A percentile compares a stretch with the other conserved stretches of the same genome.
Evolutionary conservation across 75 land plant species (phyloP).

Genomic region (Adiantum capillusveneris): DNA sequence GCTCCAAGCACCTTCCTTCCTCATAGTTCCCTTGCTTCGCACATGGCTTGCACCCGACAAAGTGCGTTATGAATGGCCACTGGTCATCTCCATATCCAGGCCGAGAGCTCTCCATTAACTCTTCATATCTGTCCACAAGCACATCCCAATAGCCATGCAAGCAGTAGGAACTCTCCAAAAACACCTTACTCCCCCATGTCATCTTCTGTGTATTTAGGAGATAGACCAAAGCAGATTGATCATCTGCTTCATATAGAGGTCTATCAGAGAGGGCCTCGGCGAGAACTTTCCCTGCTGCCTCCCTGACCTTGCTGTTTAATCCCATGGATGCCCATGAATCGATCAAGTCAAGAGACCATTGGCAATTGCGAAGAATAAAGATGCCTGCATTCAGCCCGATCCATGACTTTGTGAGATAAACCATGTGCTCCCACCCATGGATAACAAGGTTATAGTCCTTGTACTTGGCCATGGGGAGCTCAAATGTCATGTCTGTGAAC

Average conservation of each 20-base stretch:
- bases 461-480: conserved; percentile 71
- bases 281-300: conserved; percentile 56
- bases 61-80: conserved; percentile 92
- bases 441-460: conserved; percentile 61
- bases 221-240: conserved; percentile 62
- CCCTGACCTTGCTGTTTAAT: conserved; percentile 48
- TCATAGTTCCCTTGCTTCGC: conserved; percentile 71
- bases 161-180: background rate
- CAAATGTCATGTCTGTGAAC: conserved; percentile 86
- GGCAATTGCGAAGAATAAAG: conserved; percentile 73
- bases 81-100: too few species aligned
- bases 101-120: background rate
- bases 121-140: conserved; percentile 40
- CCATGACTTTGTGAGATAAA: conserved; percentile 75
- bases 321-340: conserved; percentile 93
- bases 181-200: conserved; percentile 18
- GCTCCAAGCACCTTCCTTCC: conserved; percentile 57
- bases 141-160: conserved; percentile 43
- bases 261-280: conserved; percentile 49
- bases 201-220: conserved; percentile 40
- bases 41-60: conserved; percentile 95
- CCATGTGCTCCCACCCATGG: conserved; percentile 89
- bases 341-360: conserved; percentile 82
- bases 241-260: conserved; percentile 87
- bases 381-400: conserved; percentile 87